Evolutionary conservation across 345 rosid genomes (phyloP), one percentile per base, ranked within the genome.

Genomic region (Hibiscus syriacus): DNA sequence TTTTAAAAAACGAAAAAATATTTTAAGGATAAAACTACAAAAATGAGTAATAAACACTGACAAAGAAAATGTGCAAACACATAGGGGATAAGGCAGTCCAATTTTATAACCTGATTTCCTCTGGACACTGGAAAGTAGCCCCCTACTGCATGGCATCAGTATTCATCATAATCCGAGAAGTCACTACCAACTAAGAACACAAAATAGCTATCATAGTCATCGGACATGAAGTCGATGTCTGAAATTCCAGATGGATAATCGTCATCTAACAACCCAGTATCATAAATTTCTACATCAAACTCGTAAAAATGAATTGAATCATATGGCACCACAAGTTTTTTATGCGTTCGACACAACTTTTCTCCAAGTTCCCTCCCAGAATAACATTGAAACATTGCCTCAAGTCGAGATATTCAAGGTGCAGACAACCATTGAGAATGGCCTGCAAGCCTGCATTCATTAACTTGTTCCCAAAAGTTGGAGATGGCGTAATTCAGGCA

Each of bases 321-420:
- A 65, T 56, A 12, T 96, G 97, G 12, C 32, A 49, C 49, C 78
- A 74, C 38, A 85, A 65, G 75, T 69, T 77, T 76, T 77, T 85
- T 49, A 88, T 78, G 53, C 22, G 68, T 72, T 80, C 83, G 0
- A 36, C 49, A 72, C 92, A 86, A 46, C 71, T 72, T 70, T 71
- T 81, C 79, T 75, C 80, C 77, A 86, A 67, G 45, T 78, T 64
- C 52, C 83, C 82, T n/a, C 38, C 74, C 53, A 85, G 66, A 19
- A 17, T 45, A 22, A 91, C 38, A 43, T 87, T 80, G 76, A 79
- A 82, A 78, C 92, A 88, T 55, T 73, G 82, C 34, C 92, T 84
- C 63, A 91, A 62, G 78, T 91, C 97, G 56, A 91, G 90, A 10
- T 80, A 81, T 69, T 84, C 88, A 5, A 88, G 83, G 69, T 72